Conservation (phyloP, 1,139 yeast genomes). For the Debaryomyces sp. region DNA sequence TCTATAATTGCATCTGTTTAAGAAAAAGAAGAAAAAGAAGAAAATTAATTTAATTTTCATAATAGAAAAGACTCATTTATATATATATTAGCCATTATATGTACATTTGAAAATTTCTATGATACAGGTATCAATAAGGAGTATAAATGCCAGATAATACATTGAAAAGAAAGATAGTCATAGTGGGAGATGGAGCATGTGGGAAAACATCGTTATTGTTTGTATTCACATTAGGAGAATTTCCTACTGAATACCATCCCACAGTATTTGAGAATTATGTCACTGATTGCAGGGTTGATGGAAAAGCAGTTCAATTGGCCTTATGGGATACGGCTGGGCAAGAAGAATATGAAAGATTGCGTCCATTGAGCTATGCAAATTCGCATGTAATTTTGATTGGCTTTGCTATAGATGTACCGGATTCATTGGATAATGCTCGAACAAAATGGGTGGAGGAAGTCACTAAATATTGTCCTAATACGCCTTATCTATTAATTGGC, state of each 20-base stretch:
- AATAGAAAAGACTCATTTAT: background rate
- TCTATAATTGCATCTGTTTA: background rate
- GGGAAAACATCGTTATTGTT: constrained; percentile 89
- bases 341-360: constrained; percentile 79
- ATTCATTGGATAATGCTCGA: constrained; percentile 67
- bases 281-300: constrained; percentile 90
- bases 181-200: constrained; percentile 95
- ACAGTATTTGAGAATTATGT: constrained; percentile 96
- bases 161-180: constrained; percentile 77
- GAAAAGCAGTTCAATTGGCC: constrained; percentile 85
- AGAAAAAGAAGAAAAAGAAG: background rate
- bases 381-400: constrained; percentile 75
- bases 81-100: background rate
- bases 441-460: constrained; percentile 78
- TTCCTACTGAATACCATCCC: constrained; percentile 85
- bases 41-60: background rate
- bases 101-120: background rate
- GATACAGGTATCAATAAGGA: background rate
- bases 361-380: constrained; percentile 84
- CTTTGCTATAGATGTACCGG: constrained; percentile 70
- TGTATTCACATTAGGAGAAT: constrained; percentile 88
- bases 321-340: constrained; percentile 98
- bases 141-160: constrained; percentile 7
- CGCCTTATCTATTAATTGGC: constrained; percentile 69
- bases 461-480: constrained; percentile 63